Evolutionary conservation across 2,329 filamentous ascomycete species (phyloP), one percentile per base, ranked within the genome.

Genomic region (Aphanoascus verrucosus): DNA sequence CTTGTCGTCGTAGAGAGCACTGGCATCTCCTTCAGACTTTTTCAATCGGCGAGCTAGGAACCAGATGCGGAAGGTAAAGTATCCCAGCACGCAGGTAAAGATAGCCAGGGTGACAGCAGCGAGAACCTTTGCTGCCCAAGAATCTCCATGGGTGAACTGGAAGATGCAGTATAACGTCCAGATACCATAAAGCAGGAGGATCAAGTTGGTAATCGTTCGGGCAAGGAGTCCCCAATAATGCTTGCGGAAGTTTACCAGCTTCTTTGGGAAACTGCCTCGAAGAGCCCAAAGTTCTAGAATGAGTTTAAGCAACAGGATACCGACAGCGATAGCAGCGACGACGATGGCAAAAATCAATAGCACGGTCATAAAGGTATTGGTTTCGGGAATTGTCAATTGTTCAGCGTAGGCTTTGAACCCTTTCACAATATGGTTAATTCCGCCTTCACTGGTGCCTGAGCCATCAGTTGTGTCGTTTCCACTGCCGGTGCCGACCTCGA

Each of bases 121-220:
- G 23, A 97, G 81, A 0, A 79, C 61, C 68, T 94, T 93, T 44
- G 89, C 90, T 6, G 85, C 88, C 90, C 90, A 96, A 0, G 91
- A 97, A 69, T 97, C 93, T 55, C 91, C 90, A 41, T 84, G 80
- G 1, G 85, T 93, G 70, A 97, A 95, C 66, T 98, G 93, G 69
- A 91, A 97, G 58, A 98, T 80, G 68, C 91, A 97, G 72, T 95
- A 97, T 42, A 97, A 74, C 0, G 89, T 88, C 93, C 93, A 97
- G 57, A 95, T 81, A 57, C 93, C 88, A 70, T 97, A 98, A 2
- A 97, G 80, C 15, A 97, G 74, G 56, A 97, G 77, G 61, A 98
- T 89, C 69, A 98, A 77, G 60, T 87, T 86, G 42, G 89, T 94
- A 63, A 97, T 86, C 14, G 89, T 85, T 57, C 91, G 87, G 44